Conservation (phyloP, 805 yeast species). For the Candida loeiensis region DNA sequence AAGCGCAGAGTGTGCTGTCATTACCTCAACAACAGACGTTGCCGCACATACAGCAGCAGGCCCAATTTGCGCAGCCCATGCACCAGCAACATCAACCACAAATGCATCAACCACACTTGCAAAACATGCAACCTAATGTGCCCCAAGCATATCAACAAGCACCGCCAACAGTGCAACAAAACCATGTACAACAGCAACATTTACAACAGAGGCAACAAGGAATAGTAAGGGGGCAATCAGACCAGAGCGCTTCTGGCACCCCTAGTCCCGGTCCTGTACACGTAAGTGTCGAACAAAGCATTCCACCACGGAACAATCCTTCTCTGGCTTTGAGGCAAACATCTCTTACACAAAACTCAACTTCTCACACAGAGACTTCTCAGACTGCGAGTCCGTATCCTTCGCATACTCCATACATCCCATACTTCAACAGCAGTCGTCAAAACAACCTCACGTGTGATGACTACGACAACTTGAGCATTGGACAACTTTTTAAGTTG, state of each 20-base stretch:
- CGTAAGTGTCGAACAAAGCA: neutral
- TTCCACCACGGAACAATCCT: neutral
- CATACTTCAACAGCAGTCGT: conserved; percentile 21
- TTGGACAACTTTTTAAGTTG: conserved; percentile 37
- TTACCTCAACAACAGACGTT: neutral
- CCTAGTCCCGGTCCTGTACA: neutral
- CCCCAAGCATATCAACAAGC: neutral
- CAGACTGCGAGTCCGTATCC: neutral
- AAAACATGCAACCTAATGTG: neutral
- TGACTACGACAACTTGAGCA: conserved; percentile 36
- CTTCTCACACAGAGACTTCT: neutral
- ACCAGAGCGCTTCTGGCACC: neutral
- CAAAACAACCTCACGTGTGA: conserved; percentile 31
- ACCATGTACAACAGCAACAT: neutral
- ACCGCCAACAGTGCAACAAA: conserved; percentile 1
- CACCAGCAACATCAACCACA: neutral
- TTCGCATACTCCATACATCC: conserved; percentile 1
- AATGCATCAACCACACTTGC: neutral
- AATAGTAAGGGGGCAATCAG: neutral
- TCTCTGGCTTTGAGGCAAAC: neutral
- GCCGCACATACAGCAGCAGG: neutral
- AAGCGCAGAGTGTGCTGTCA: neutral
- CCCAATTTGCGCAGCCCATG: neutral
- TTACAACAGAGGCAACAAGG: neutral
- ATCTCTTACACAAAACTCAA: neutral